These are phyloP conservation scores for Saccharata proteae DNA, from an alignment of 2,329 filamentous ascomycete genomes.

Conservation along the genomic window DNA sequence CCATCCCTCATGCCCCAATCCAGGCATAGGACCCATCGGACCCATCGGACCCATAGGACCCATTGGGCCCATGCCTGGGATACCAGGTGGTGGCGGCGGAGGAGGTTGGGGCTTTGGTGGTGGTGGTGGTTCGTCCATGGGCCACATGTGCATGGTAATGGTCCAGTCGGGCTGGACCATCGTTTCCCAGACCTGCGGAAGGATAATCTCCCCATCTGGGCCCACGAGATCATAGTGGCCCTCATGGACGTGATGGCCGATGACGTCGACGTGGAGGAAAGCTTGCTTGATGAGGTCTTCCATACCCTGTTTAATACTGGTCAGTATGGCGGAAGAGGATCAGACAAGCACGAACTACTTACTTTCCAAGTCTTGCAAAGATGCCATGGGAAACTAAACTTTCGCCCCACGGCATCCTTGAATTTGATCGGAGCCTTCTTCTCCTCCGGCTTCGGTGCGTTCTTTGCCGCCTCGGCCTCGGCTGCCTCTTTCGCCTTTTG, in stretches of 20 bases:
- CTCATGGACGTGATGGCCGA: constrained; percentile 33
- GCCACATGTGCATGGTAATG: constrained; percentile 39
- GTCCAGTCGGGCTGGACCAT: constrained; percentile 36
- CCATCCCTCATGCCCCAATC: too few relatives aligned
- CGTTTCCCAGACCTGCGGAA: constrained; percentile 37
- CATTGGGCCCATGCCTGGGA: not conserved
- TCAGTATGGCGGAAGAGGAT: constrained; percentile 11
- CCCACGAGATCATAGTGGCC: constrained; percentile 37
- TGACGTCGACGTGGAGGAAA: constrained; percentile 34
- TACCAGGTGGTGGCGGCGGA: constrained; percentile 3
- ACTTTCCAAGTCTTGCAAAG: constrained; percentile 76
- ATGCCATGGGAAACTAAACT: constrained; percentile 85
- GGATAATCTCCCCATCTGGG: constrained; percentile 36
- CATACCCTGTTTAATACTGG: constrained; percentile 28
- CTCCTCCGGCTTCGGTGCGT: constrained; percentile 37
- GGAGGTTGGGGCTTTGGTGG: constrained; percentile 9
- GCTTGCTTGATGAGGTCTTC: constrained; percentile 38
- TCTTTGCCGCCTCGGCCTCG: constrained; percentile 25
- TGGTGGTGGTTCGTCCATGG: constrained; percentile 25
- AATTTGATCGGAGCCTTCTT: constrained; percentile 69
- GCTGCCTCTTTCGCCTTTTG: constrained; percentile 35
- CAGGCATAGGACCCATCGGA: constrained; percentile 6
- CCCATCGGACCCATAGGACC: constrained; percentile 4
- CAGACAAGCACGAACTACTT: constrained; percentile 26
- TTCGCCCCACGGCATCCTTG: constrained; percentile 82